Base-by-base conservation (phyloP, 2,329 filamentous ascomycete species). In the Venturia carpophila region DNA sequence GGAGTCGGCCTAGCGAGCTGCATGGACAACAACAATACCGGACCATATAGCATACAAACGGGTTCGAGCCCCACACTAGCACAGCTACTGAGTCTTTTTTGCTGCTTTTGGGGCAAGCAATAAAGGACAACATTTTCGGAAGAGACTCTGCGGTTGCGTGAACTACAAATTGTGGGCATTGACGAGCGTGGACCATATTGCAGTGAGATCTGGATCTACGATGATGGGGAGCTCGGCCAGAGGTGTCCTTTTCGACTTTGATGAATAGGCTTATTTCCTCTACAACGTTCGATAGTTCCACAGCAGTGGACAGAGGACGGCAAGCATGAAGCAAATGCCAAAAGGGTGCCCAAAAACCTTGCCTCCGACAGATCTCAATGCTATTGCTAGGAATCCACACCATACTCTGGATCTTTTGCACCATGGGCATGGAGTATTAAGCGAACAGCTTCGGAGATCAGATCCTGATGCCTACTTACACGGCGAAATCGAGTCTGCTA, bases 51-150 rank as follows among this genome's bases (percentile, higher is more conserved):
- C 47, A 52, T 9, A 52, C 24, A 52, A 27, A 21, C 47, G 47
- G 47, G 47, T 52, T 52, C 47, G 47, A 52, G 47, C 47, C 47
- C 47, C 21, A 27, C 47, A 17, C 27, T 52, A 27, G 47, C 47
- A 3, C 10, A 52, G 47, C 47, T 52, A 52, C 27, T 52, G 21
- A 27, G 47, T 52, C 21, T 52, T 52, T 45, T 47, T 52, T 27
- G 47, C 47, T 52, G 47, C 24, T 17, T 17, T 15, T 10, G 7
- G 24, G 47, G 21, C 9, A 2, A 3, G 7, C 5, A 52, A 7
- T 24, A 15, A 5, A 10, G 47, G 13, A 11, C 13, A 13, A 27
- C 3, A 27, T 27, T 52, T 27, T 17, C 15, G 10, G 3, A 15
- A 9, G 21, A 13, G 21, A 17, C n/a, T 24, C 21, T 21, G 7